These are phyloP conservation scores for Starmera dryadoides DNA, from an alignment of 805 yeast genomes.

Conservation along the genomic window DNA sequence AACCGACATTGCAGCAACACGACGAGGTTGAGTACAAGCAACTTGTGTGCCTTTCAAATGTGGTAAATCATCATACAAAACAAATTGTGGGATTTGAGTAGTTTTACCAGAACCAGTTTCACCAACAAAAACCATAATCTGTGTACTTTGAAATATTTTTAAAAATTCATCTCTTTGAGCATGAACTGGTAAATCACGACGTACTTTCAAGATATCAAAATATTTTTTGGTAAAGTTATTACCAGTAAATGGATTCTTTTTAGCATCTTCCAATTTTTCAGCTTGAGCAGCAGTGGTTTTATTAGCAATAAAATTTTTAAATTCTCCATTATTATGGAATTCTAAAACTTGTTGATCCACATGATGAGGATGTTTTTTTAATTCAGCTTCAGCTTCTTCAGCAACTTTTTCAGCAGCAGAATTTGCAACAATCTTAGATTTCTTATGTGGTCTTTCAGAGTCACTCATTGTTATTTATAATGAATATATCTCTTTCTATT, in stretches of 20 bases:
- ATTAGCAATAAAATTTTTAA: conserved; percentile 46
- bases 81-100: conserved; percentile 97
- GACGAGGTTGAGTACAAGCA: conserved; percentile 94
- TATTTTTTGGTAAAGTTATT: conserved; percentile 53
- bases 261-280: conserved; percentile 46
- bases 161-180: conserved; percentile 88
- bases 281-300: conserved; percentile 64
- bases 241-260: conserved; percentile 77
- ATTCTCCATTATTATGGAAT: conserved; percentile 64
- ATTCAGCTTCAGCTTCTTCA: conserved; percentile 54
- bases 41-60: conserved; percentile 77
- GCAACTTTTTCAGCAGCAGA: conserved; percentile 61
- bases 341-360: conserved; percentile 27
- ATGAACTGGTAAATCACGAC: conserved; percentile 91
- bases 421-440: conserved; percentile 38
- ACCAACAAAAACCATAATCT: conserved; percentile 97
- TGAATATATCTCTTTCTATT: neutral
- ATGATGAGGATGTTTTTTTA: conserved; percentile 41
- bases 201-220: conserved; percentile 64
- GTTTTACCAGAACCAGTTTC: conserved; percentile 99
- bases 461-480: conserved; percentile 8
- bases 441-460: conserved; percentile 38
- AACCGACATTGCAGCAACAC: conserved; percentile 99
- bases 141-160: conserved; percentile 74
- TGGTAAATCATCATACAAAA: conserved; percentile 83